phyloP scores from a whole-genome alignment of 345 rosid genomes.

The Arabis alpina region DNA sequence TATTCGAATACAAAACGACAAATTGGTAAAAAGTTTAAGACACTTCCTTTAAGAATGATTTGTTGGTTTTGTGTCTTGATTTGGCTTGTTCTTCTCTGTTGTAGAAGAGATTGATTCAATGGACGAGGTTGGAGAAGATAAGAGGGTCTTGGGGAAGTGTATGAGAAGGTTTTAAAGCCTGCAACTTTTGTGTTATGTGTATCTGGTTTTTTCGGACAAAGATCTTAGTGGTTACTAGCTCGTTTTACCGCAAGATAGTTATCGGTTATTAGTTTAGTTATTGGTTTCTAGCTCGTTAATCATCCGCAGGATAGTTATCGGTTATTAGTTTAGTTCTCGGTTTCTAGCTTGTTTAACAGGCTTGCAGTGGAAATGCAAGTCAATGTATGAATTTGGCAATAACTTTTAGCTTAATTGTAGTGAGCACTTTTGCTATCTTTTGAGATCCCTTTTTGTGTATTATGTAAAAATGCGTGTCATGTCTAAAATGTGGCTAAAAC shows the following conservation, averaged over 20 bases:
- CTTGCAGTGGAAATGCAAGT: not conserved
- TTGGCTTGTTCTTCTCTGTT: constrained; percentile 5
- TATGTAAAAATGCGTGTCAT: too few species aligned
- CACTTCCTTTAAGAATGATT: not conserved
- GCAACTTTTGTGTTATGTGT: not conserved
- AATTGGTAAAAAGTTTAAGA: constrained; percentile 4
- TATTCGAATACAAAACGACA: too few species aligned
- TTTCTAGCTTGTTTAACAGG: not conserved
- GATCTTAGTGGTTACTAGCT: not conserved
- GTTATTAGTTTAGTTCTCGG: too few species aligned
- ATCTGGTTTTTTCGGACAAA: not conserved
- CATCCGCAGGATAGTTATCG: too few species aligned
- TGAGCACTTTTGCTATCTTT: not conserved
- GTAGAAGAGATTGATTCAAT: constrained; percentile 23
- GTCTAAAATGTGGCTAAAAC: too few species aligned
- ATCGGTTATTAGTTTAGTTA: too few species aligned
- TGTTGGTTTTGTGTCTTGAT: constrained; percentile 7
- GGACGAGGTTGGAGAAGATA: constrained; percentile 6
- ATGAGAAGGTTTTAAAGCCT: not conserved
- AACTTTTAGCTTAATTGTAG: not conserved
- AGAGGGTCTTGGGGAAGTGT: not conserved
- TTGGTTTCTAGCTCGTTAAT: not conserved
- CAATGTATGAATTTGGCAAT: too few species aligned
- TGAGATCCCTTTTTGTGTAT: not conserved
- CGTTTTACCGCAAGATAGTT: too few species aligned